These are phyloP conservation scores for Tuber aestivum DNA, from an alignment of 495 filamentous ascomycete genomes.

Conservation along the genomic window DNA sequence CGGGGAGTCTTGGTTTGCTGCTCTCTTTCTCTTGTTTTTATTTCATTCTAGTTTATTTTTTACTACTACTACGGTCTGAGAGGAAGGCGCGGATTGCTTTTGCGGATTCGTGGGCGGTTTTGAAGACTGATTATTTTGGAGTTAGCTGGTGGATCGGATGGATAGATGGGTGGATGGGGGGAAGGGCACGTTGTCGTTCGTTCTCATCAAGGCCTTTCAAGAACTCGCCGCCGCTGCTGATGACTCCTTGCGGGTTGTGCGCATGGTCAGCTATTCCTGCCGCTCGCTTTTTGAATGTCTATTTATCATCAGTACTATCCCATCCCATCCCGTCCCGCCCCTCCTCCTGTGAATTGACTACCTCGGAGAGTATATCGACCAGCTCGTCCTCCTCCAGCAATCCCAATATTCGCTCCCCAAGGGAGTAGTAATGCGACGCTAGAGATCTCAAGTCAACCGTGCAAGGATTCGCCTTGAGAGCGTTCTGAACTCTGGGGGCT, in stretches of 20 bases:
- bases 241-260: slow-evolving; percentile 70
- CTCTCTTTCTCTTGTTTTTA: slow-evolving; percentile 6
- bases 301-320: slow-evolving; percentile 10
- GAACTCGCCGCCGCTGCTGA: slow-evolving; percentile 72
- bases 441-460: slow-evolving; percentile 75
- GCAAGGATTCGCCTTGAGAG: slow-evolving; percentile 80
- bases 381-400: slow-evolving; percentile 88
- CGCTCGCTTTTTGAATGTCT: slow-evolving; percentile 78
- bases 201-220: slow-evolving; percentile 82
- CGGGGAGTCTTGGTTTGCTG: slow-evolving; percentile 3
- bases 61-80: slow-evolving; percentile 50
- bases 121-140: slow-evolving; percentile 55
- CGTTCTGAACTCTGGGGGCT: slow-evolving; percentile 75
- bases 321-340: background rate
- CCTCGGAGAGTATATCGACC: slow-evolving; percentile 67
- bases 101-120: slow-evolving; percentile 79
- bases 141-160: background rate
- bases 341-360: slow-evolving; percentile 39
- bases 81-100: slow-evolving; percentile 81
- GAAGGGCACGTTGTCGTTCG: slow-evolving; percentile 64
- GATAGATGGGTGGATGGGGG: background rate
- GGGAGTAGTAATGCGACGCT: slow-evolving; percentile 78
- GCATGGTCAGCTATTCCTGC: slow-evolving; percentile 84
- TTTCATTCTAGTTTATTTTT: slow-evolving; percentile 33
- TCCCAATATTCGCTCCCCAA: slow-evolving; percentile 78